A percentile compares a stretch with the other conserved stretches of the same genome.
phyloP scores from a whole-genome alignment of 441 rosid genomes.

The Syzygium malaccense region DNA sequence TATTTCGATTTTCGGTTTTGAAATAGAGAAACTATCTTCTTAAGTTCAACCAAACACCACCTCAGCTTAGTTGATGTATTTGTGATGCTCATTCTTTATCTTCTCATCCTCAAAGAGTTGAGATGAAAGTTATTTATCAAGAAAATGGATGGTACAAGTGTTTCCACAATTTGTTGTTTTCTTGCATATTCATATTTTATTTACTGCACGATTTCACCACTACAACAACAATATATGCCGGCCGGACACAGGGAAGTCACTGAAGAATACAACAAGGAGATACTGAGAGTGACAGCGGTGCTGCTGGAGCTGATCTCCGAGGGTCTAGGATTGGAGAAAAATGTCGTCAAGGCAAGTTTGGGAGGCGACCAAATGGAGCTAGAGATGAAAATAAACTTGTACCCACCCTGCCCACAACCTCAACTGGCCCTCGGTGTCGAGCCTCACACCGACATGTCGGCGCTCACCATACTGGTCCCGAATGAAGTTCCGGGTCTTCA shows the following conservation, averaged over 20 bases:
- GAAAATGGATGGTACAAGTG: neutral
- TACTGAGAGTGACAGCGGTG: constrained; percentile 13
- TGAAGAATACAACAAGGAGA: constrained; percentile 29
- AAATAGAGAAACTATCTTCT: neutral
- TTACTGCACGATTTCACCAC: no score
- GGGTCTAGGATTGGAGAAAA: constrained; percentile 25
- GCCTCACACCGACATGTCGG: constrained; percentile 45
- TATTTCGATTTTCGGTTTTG: neutral
- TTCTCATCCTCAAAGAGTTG: neutral
- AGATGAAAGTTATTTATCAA: neutral
- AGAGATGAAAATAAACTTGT: constrained; percentile 45
- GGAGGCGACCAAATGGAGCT: constrained; percentile 27
- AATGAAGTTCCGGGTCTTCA: constrained; percentile 43
- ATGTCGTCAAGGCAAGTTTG: constrained; percentile 6
- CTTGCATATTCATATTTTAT: no score
- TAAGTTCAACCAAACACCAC: neutral
- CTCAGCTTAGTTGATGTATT: neutral
- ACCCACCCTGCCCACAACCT: constrained; percentile 52
- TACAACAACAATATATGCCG: no score
- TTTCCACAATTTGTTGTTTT: no score
- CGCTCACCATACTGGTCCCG: constrained; percentile 35
- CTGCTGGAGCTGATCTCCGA: constrained; percentile 26
- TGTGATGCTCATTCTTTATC: neutral
- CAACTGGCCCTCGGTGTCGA: constrained; percentile 40
- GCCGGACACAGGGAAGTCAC: constrained; percentile 22